Percentiles rank a stretch among this genome's conserved stretches.
Conservation (phyloP, 208 protist genomes). For the Herpetomonas samuelpessoai region DNA sequence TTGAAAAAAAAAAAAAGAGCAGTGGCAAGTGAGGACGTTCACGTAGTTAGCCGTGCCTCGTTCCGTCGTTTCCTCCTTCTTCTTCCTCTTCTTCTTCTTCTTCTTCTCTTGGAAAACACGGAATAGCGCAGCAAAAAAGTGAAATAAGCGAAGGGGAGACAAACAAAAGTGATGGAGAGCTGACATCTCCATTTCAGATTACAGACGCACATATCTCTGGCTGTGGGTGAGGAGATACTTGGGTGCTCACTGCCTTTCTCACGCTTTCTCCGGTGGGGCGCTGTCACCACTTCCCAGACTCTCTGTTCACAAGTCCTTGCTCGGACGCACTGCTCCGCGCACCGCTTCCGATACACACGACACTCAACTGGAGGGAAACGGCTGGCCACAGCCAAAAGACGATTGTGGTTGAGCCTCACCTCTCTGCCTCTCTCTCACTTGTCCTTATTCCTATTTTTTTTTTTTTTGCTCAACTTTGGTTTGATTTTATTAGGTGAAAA, state of each 20-base stretch:
- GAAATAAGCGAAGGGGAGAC: not conserved
- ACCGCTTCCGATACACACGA: too few relatives aligned
- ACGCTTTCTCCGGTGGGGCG: too few relatives aligned
- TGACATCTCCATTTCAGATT: too few relatives aligned
- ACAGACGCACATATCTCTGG: too few relatives aligned
- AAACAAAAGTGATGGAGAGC: slow-evolving; percentile 19
- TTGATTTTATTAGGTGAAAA: too few relatives aligned
- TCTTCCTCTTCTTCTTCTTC: not conserved
- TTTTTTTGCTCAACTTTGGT: not conserved
- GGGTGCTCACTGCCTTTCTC: too few relatives aligned
- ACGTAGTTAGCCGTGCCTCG: slow-evolving; percentile 2
- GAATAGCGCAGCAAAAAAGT: slow-evolving; percentile 9
- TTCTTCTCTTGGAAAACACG: slow-evolving; percentile 3
- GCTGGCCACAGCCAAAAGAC: not conserved
- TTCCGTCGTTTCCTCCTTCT: not conserved
- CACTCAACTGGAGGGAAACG: too few relatives aligned
- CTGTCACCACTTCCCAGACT: too few relatives aligned
- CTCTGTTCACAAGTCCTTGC: too few relatives aligned
- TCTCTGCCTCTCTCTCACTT: not conserved
- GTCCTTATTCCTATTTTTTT: slow-evolving; percentile 2
- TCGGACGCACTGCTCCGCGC: too few relatives aligned
- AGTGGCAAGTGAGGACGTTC: slow-evolving; percentile 2
- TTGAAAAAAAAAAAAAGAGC: slow-evolving; percentile 18
- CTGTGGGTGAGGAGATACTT: too few relatives aligned
- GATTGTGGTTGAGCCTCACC: not conserved